A percentile compares a stretch with the other conserved stretches of the same genome.
Evolutionary conservation across 2,329 filamentous ascomycete species (phyloP).

Genomic region (Aspergillus felis): DNA sequence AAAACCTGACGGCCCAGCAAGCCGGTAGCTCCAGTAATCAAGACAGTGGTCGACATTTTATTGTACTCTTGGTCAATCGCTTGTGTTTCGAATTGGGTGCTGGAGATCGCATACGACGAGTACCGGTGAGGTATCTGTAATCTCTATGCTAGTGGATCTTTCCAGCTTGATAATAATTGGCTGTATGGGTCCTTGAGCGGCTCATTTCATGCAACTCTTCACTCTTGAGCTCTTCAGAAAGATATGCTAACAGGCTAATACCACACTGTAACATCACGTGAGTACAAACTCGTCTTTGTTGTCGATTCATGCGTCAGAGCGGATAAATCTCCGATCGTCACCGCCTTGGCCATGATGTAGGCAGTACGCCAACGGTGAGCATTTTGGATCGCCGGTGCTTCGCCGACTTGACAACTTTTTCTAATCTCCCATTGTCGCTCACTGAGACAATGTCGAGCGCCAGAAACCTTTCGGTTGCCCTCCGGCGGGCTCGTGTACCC

Average conservation of each 20-base stretch:
- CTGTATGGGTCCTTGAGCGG: neutral
- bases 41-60: slow-evolving; percentile 51
- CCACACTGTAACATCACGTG: too few species aligned
- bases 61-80: neutral
- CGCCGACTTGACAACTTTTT: slow-evolving; percentile 1
- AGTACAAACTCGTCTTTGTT: too few species aligned
- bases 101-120: neutral
- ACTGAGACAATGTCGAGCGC: slow-evolving; percentile 26
- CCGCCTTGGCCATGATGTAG: neutral
- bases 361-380: neutral
- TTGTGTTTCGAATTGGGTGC: slow-evolving; percentile 1
- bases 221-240: neutral
- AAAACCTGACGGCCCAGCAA: slow-evolving; percentile 77
- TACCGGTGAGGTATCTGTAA: too few species aligned
- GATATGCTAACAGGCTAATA: too few species aligned
- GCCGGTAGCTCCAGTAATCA: slow-evolving; percentile 82
- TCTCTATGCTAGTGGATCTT: neutral
- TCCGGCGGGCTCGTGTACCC: slow-evolving; percentile 32
- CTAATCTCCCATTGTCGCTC: neutral
- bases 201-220: neutral
- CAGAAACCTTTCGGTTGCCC: slow-evolving; percentile 27
- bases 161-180: neutral
- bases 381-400: slow-evolving; percentile 11
- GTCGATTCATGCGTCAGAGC: neutral
- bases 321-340: neutral